Base-by-base conservation (phyloP, 257 asterid genomes). In the Galeopsis tetrahit region DNA sequence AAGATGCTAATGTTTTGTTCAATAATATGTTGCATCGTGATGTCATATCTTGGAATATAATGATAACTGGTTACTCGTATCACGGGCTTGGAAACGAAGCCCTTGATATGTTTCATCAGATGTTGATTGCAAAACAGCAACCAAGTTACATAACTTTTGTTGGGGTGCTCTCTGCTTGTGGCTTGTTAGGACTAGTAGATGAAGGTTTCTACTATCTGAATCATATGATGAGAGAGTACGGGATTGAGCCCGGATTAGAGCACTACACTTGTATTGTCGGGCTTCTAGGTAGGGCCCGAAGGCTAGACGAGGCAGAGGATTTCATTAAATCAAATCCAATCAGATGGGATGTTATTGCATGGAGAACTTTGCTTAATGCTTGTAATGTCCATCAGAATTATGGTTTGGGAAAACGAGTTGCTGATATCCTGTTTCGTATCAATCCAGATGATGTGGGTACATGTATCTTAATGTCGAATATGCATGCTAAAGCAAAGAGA, bases 361-460 rank as follows among this genome's bases (percentile, higher is more conserved):
- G 95, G 96, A 84, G 97, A 65, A 93, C 93, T 33, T 80, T 93
- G 83, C 93, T 93, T 7, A 88, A 84, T 74, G 97, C 97, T 73
- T 93, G 98, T 55, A 79, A 88, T 63, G 82, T 89, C 40, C 96
- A 91, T 60, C 83, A 69, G 56, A 78, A 89, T 74, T 89, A 88
- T 75, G 77, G 13, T 67, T 67, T 91, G 71, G 97, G 97, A 70
- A 82, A 75, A 75, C 78, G 75, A 75, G 86, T 84, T 65, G 90
- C 96, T 0, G 84, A 89, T 33, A 48, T 69, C 51, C 52, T 93
- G 75, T 34, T 86, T 80, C 75, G 58, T 10, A 77, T 91, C 87
- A 70, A 81, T 74, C 96, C 97, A 9, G 68, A 76, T 4, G 98
- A 93, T 28, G 89, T 84, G 35, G 96, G 98, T 15, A 78, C 96